Conservation (phyloP, 2,329 filamentous ascomycete species). For the Diaporthe capsici region DNA sequence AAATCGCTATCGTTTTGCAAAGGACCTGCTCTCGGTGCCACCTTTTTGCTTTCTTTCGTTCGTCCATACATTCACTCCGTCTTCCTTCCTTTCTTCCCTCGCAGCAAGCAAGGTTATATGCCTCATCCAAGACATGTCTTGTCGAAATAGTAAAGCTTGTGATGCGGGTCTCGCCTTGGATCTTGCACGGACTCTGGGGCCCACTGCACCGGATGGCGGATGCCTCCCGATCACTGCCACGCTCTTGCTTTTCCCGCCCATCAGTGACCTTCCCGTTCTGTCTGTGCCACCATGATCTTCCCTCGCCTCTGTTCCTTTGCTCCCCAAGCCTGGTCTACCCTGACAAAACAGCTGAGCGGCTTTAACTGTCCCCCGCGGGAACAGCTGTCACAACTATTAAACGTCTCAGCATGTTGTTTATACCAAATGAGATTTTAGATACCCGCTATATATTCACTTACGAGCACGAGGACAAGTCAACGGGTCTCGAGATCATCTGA, state of each 20-base stretch:
- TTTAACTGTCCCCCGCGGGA: not conserved
- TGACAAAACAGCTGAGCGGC: not conserved
- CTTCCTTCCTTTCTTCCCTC: not conserved
- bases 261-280: slow-evolving; percentile 22
- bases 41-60: not conserved
- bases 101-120: slow-evolving; percentile 4
- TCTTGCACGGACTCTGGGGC: slow-evolving; percentile 21
- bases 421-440: not conserved
- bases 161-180: slow-evolving; percentile 22
- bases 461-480: not conserved
- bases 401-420: not conserved
- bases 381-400: slow-evolving; percentile 10
- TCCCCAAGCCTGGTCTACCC: slow-evolving; percentile 1
- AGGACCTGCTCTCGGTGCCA: not conserved
- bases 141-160: slow-evolving; percentile 17
- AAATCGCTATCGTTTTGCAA: not conserved
- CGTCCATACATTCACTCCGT: not conserved
- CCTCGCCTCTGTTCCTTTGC: slow-evolving; percentile 6
- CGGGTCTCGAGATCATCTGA: not conserved
- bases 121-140: slow-evolving; percentile 30
- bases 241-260: slow-evolving; percentile 24
- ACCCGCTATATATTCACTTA: not conserved
- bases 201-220: slow-evolving; percentile 11
- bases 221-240: slow-evolving; percentile 16
- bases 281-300: slow-evolving; percentile 10